Evolutionary conservation across 2,329 filamentous ascomycete genomes (phyloP).

Genomic region (Myriangium duriaei): DNA sequence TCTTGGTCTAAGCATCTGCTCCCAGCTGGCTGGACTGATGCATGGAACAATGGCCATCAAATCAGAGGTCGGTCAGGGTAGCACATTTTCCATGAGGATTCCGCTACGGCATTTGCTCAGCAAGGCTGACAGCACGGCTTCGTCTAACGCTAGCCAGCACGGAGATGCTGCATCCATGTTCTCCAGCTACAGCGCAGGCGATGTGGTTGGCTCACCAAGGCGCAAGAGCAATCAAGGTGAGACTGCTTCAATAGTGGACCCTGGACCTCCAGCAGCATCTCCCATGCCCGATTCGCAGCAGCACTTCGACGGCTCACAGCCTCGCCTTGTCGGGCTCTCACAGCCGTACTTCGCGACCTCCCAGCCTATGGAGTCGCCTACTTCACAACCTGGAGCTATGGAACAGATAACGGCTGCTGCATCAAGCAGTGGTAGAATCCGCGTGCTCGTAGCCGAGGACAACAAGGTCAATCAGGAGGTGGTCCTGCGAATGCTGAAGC

Average conservation of each 20-base stretch:
- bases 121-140: constrained; percentile 42
- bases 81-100: constrained; percentile 70
- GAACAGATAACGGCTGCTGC: constrained; percentile 52
- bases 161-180: constrained; percentile 18
- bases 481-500: constrained; percentile 52
- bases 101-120: constrained; percentile 66
- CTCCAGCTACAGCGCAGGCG: neutral
- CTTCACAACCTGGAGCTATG: constrained; percentile 53
- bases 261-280: constrained; percentile 7
- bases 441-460: constrained; percentile 76
- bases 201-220: constrained; percentile 11
- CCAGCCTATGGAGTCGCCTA: constrained; percentile 37
- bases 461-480: constrained; percentile 54
- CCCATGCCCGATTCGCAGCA: constrained; percentile 16
- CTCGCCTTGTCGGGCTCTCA: constrained; percentile 69
- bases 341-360: constrained; percentile 62
- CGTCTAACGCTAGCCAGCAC: constrained; percentile 19
- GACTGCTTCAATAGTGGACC: constrained; percentile 13
- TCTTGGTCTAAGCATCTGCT: constrained; percentile 76
- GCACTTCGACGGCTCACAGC: constrained; percentile 49
- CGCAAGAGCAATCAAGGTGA: constrained; percentile 10
- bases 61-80: constrained; percentile 62
- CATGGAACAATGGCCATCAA: constrained; percentile 59
- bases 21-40: constrained; percentile 75
- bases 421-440: constrained; percentile 48